Percentiles rank a stretch among this genome's conserved stretches.
phyloP scores from a whole-genome alignment of 139 green algal species.

The Closterium sp. region DNA sequence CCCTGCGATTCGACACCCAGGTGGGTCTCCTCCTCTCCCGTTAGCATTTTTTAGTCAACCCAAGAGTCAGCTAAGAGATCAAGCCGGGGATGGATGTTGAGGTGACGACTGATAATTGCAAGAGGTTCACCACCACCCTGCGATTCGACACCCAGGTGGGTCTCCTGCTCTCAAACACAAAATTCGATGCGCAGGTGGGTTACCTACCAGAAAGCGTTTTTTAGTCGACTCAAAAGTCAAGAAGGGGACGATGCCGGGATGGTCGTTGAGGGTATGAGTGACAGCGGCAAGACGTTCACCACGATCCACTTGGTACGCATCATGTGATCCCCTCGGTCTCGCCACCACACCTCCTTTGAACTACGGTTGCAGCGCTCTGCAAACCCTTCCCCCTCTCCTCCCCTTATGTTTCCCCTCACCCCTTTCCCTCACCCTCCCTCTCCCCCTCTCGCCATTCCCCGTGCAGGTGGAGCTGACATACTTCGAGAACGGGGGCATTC shows the following conservation, averaged over 20 bases:
- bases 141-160: slow-evolving; percentile 53
- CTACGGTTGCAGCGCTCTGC: too few species aligned
- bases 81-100: slow-evolving; percentile 52
- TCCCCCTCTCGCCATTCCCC: neutral
- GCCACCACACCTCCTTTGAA: too few species aligned
- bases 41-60: slow-evolving; percentile 32
- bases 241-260: too few species aligned
- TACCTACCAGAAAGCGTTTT: too few species aligned
- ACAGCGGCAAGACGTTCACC: too few species aligned
- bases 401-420: neutral
- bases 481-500: slow-evolving; percentile 51
- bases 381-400: neutral
- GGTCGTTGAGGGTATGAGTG: too few species aligned
- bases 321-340: too few species aligned
- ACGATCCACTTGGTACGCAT: too few species aligned
- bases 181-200: too few species aligned
- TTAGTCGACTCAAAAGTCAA: too few species aligned
- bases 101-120: slow-evolving; percentile 40
- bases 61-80: slow-evolving; percentile 41
- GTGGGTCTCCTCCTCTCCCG: neutral
- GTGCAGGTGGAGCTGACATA: slow-evolving; percentile 52
- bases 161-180: too few species aligned
- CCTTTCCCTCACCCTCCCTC: neutral
- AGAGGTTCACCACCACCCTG: slow-evolving; percentile 35
- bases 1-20: slow-evolving; percentile 54